Conservation (phyloP, 805 yeast genomes). For the Hanseniaspora mollemarum region DNA sequence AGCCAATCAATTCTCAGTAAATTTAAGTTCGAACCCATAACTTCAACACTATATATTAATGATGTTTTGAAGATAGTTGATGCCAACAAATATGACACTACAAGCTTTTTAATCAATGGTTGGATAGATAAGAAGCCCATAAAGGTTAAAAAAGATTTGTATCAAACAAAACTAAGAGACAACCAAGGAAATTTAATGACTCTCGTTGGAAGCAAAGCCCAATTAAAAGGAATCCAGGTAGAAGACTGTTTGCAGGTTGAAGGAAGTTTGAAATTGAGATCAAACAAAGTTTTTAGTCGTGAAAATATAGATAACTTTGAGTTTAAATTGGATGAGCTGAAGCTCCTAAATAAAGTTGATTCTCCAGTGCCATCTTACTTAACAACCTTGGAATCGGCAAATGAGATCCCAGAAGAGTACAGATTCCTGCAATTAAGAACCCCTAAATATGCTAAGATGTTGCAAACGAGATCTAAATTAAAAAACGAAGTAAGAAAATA, state of each 20-base stretch:
- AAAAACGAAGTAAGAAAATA: slow-evolving; percentile 37
- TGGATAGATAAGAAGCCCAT: slow-evolving; percentile 74
- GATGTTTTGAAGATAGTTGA: neutral
- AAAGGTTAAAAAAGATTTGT: slow-evolving; percentile 48
- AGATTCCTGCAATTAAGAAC: slow-evolving; percentile 71
- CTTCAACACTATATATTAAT: neutral
- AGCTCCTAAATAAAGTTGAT: slow-evolving; percentile 40
- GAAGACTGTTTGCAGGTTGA: slow-evolving; percentile 66
- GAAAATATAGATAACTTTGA: slow-evolving; percentile 39
- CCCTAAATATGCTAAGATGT: slow-evolving; percentile 42
- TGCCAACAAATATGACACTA: slow-evolving; percentile 3
- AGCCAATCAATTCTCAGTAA: neutral
- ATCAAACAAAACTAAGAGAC: slow-evolving; percentile 71
- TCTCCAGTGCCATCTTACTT: neutral
- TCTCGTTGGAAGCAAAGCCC: slow-evolving; percentile 31
- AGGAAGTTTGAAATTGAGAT: slow-evolving; percentile 38
- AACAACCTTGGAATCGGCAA: neutral
- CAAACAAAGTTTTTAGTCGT: slow-evolving; percentile 20
- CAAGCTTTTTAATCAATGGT: slow-evolving; percentile 52
- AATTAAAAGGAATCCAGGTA: slow-evolving; percentile 41
- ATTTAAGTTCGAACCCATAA: slow-evolving; percentile 1
- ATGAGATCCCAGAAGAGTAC: slow-evolving; percentile 58
- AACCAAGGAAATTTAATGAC: slow-evolving; percentile 50
- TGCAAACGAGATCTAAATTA: slow-evolving; percentile 47
- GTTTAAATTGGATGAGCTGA: slow-evolving; percentile 40